phyloP scores from a whole-genome alignment of 345 rosid genomes.

The thale cress (Arabidopsis thaliana) region DNA sequence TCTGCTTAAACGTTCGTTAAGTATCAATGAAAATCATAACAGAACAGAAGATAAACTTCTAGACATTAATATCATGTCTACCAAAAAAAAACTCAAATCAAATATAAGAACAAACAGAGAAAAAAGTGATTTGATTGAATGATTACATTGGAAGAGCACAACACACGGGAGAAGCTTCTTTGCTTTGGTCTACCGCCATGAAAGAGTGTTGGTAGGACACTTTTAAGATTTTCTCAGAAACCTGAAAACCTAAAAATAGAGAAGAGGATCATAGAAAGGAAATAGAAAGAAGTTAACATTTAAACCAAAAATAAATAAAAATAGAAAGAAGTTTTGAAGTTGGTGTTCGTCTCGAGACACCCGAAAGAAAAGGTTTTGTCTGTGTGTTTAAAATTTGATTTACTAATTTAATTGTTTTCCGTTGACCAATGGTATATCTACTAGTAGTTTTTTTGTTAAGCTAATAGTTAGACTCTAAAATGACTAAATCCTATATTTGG shows the following conservation, averaged over 20 bases:
- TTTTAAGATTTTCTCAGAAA: constrained; percentile 13
- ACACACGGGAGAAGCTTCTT: constrained; percentile 22
- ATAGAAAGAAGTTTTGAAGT: constrained; percentile 2
- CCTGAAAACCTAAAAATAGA: background rate
- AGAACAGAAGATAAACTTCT: background rate
- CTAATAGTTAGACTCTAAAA: constrained; percentile 25
- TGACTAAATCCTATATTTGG: constrained; percentile 33
- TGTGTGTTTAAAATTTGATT: constrained; percentile 31
- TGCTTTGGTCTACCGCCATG: constrained; percentile 27
- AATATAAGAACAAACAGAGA: background rate
- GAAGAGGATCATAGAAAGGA: background rate
- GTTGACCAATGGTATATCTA: constrained; percentile 29
- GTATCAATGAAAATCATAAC: background rate
- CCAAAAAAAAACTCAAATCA: background rate
- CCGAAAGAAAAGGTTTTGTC: constrained; percentile 41
- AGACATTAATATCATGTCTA: background rate
- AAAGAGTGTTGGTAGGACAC: background rate
- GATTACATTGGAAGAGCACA: constrained; percentile 32
- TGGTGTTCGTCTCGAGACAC: constrained; percentile 43
- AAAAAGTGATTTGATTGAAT: background rate
- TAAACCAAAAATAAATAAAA: background rate
- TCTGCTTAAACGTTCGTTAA: background rate
- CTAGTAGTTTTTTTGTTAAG: constrained; percentile 1
- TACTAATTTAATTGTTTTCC: constrained; percentile 25
- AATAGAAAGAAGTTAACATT: background rate